Evolutionary conservation across 2,329 filamentous ascomycete species (phyloP).

Genomic region (Aspergillus melleus): DNA sequence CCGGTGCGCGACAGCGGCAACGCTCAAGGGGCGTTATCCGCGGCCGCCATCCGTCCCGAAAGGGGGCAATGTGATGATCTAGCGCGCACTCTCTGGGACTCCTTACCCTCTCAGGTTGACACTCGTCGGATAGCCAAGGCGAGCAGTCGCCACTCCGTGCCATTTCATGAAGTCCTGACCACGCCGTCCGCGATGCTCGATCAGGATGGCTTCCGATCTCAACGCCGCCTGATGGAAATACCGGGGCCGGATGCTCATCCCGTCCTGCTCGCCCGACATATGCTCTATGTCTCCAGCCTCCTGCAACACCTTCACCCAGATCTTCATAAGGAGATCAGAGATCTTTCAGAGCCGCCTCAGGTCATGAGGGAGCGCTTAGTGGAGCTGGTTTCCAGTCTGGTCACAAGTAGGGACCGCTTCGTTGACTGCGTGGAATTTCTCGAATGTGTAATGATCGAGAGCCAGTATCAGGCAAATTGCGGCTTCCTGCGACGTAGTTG

Average conservation of each 20-base stretch:
- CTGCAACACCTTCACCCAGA: constrained; percentile 45
- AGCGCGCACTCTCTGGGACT: neutral
- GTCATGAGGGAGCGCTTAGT: constrained; percentile 18
- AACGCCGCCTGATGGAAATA: constrained; percentile 31
- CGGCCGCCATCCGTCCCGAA: neutral
- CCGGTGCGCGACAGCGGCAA: neutral
- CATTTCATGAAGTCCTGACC: neutral
- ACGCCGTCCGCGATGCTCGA: neutral
- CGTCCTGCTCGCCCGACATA: constrained; percentile 49
- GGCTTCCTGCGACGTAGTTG: constrained; percentile 46
- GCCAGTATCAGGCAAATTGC: constrained; percentile 38
- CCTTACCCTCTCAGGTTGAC: neutral
- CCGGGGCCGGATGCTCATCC: constrained; percentile 48
- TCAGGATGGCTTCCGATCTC: neutral
- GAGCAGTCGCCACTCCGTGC: neutral
- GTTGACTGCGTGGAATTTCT: constrained; percentile 42
- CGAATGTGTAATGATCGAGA: constrained; percentile 47
- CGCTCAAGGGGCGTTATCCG: neutral
- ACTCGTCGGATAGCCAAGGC: neutral
- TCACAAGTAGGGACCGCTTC: constrained; percentile 44
- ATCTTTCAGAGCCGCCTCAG: neutral
- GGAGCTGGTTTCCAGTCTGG: constrained; percentile 26
- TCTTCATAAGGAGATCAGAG: neutral
- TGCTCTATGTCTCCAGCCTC: constrained; percentile 50
- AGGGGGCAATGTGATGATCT: neutral